Base-by-base conservation (phyloP, 2,329 filamentous ascomycete species). In the Penicillium sp. region DNA sequence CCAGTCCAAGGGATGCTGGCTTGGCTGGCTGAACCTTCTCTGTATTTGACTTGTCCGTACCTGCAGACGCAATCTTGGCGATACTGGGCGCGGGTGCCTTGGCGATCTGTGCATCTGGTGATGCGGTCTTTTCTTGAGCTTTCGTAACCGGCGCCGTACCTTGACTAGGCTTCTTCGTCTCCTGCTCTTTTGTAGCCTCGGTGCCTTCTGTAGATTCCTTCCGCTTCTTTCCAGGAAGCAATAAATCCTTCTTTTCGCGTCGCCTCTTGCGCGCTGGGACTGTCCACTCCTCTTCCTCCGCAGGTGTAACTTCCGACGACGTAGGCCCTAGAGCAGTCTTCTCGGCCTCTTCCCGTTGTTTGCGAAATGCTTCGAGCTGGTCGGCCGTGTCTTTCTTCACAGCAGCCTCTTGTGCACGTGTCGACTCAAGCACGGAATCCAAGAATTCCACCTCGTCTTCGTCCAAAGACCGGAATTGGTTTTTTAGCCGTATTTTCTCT, bases 341-440 rank as follows among this genome's bases (percentile, higher is more conserved):
- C 68, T 87, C 84, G 1, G 80, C 82, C 60, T 85, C 81, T 60
- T 86, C 83, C 58, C 83, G 84, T 64, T 84, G 82, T 59, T 78
- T 79, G 29, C 84, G 80, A 62, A 88, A 88, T 1, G 77, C 65
- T 41, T 86, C 83, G 11, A 88, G 72, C 65, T 84, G 82, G 60
- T 86, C 83, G 5, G 75, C 74, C 0, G 84, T 87, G 62, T 88
- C 83, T 63, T 79, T 82, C 64, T 78, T 82, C 45, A 87, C 77
- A 4, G 78, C 81, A 2, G 76, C 79, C 63, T 87, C 85, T 66
- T 85, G 77, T 22, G 79, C 80, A 26, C 84, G 77, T 26, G 81
- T 82, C 7, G 79, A 81, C 63, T 86, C 83, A 33, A 84, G 74
- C 2, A 88, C 76, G 0, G 82, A 83, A 58, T 87, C 80, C 3